Evolutionary conservation across 1,284 basidiomycete species (phyloP).

Genomic region (Gomphus bonarii): DNA sequence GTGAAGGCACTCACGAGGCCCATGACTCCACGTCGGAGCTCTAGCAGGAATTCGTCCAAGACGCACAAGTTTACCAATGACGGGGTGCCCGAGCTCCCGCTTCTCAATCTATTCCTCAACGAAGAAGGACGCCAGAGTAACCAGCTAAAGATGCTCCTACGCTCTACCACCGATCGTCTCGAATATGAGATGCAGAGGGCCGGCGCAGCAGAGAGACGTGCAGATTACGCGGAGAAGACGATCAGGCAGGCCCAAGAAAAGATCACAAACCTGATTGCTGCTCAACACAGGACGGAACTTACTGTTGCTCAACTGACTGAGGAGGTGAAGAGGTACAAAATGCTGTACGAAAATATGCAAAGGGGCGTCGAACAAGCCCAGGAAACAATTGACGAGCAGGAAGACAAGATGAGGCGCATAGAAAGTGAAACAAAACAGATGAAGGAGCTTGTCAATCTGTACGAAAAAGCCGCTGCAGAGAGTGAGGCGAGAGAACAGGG

Average conservation of each 20-base stretch:
- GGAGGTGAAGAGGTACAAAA: slow-evolving; percentile 37
- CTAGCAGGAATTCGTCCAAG: neutral
- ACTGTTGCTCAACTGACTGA: slow-evolving; percentile 35
- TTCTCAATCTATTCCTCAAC: slow-evolving; percentile 37
- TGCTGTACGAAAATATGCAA: slow-evolving; percentile 39
- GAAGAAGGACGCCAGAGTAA: slow-evolving; percentile 52
- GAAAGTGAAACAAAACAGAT: slow-evolving; percentile 37
- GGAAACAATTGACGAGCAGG: slow-evolving; percentile 30
- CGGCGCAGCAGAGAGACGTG: slow-evolving; percentile 39
- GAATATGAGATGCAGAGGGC: slow-evolving; percentile 46
- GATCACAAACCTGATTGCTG: slow-evolving; percentile 34
- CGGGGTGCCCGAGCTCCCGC: slow-evolving; percentile 1
- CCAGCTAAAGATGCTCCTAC: slow-evolving; percentile 45
- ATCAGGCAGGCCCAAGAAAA: slow-evolving; percentile 32
- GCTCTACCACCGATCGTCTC: slow-evolving; percentile 41
- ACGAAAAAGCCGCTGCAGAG: slow-evolving; percentile 36
- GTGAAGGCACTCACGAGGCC: slow-evolving; percentile 3
- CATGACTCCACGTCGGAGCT: slow-evolving; percentile 1
- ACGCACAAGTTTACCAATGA: neutral
- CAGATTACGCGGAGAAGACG: slow-evolving; percentile 40
- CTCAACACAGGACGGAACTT: slow-evolving; percentile 34
- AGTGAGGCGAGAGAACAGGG: slow-evolving; percentile 37
- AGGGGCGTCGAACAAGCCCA: slow-evolving; percentile 36
- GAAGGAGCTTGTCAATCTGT: slow-evolving; percentile 35
- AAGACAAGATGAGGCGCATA: slow-evolving; percentile 35